These are phyloP conservation scores for Phytophthora pini DNA, from an alignment of 352 stramenopile genomes.

Conservation along the genomic window DNA sequence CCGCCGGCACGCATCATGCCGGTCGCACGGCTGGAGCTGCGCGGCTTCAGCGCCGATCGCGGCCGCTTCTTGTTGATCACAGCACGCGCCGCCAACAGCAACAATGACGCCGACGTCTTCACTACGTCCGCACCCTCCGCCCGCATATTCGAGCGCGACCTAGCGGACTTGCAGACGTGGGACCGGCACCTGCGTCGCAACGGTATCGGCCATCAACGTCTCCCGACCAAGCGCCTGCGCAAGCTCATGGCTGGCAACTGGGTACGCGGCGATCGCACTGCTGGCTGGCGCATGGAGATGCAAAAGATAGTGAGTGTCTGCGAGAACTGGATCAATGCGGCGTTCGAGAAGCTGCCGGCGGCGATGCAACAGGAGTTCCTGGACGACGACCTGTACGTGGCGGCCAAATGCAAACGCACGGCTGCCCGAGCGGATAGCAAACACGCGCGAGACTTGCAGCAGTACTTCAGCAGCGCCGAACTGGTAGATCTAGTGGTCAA, in stretches of 20 bases:
- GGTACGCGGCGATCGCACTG: constrained; percentile 42
- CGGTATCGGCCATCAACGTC: constrained; percentile 26
- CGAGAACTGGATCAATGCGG: constrained; percentile 61
- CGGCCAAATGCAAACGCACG: constrained; percentile 33
- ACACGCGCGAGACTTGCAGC: constrained; percentile 63
- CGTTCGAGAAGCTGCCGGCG: constrained; percentile 37
- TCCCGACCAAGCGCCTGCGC: constrained; percentile 65
- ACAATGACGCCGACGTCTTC: constrained; percentile 5
- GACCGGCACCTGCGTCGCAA: constrained; percentile 40
- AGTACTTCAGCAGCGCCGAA: constrained; percentile 70
- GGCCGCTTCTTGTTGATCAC: constrained; percentile 40
- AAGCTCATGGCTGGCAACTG: constrained; percentile 63
- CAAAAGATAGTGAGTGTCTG: constrained; percentile 65
- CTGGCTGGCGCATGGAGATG: constrained; percentile 65
- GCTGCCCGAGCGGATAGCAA: constrained; percentile 35
- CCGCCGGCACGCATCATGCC: background rate
- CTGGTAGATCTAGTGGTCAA: constrained; percentile 53
- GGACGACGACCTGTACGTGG: constrained; percentile 54
- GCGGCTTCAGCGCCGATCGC: constrained; percentile 42
- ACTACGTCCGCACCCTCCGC: background rate
- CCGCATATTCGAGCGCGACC: constrained; percentile 39
- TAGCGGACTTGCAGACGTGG: constrained; percentile 54
- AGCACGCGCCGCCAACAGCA: background rate
- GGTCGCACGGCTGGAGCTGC: constrained; percentile 34
- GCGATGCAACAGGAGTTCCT: constrained; percentile 50